A percentile compares a stretch with the other conserved stretches of the same genome.
phyloP scores from a whole-genome alignment of 1,284 basidiomycete genomes.

The Trametes sp. region DNA sequence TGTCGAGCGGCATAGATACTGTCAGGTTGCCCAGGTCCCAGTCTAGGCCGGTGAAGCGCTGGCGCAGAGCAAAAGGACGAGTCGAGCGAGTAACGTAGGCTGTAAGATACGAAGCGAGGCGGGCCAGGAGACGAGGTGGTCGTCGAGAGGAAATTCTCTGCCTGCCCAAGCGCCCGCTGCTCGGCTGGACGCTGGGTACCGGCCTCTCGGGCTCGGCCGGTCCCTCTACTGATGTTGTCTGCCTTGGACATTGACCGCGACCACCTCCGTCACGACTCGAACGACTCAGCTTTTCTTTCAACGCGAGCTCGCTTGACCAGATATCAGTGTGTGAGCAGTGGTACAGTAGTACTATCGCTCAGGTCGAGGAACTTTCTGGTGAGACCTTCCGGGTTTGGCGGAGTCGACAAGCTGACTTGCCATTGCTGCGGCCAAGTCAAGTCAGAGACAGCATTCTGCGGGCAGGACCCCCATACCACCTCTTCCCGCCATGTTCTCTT shows the following conservation, averaged over 20 bases:
- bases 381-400: not conserved
- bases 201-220: too few species aligned
- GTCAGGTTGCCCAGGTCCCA: constrained; percentile 42
- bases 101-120: too few species aligned
- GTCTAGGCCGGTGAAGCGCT: constrained; percentile 48
- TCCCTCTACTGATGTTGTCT: too few species aligned
- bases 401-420: not conserved
- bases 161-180: too few species aligned
- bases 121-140: too few species aligned
- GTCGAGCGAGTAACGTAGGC: too few species aligned
- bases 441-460: constrained; percentile 4
- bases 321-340: not conserved
- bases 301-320: not conserved
- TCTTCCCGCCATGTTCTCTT: constrained; percentile 21
- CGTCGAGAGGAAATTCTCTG: too few species aligned
- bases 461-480: constrained; percentile 12
- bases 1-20: constrained; percentile 43
- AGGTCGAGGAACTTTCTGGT: constrained; percentile 10
- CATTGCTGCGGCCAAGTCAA: constrained; percentile 9
- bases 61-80: too few species aligned
- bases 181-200: too few species aligned
- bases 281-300: not conserved
- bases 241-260: too few species aligned
- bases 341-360: not conserved
- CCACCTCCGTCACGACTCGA: too few species aligned